Conservation (phyloP, 2,329 filamentous ascomycete species). For the Hypoxylon sp. region DNA sequence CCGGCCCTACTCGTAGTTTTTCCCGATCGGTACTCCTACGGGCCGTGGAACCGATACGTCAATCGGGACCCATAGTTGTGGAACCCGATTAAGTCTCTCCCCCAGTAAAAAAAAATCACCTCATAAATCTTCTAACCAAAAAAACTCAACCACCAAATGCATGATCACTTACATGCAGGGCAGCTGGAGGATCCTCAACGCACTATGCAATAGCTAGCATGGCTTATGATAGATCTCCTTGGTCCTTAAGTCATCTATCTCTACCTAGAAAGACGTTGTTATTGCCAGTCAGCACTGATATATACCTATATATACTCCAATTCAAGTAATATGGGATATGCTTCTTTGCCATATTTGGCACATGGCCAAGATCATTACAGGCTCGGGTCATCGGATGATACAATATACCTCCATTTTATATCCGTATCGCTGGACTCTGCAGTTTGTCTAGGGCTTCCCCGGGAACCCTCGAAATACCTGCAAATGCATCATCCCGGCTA, state of each 20-base stretch:
- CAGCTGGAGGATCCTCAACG: conserved; percentile 14
- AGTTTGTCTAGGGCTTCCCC: conserved; percentile 10
- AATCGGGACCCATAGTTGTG: conserved; percentile 21
- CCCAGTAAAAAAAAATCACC: conserved; percentile 16
- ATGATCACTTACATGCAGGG: conserved; percentile 29
- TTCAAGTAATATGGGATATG: background rate
- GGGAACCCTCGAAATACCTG: conserved; percentile 1
- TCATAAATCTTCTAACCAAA: conserved; percentile 17
- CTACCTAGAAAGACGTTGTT: too few relatives aligned
- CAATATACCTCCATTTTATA: background rate
- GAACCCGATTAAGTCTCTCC: background rate
- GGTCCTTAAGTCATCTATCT: conserved; percentile 1
- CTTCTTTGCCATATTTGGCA: conserved; percentile 2
- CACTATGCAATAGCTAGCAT: conserved; percentile 20
- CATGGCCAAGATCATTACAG: conserved; percentile 15
- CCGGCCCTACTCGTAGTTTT: conserved; percentile 29
- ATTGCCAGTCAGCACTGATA: too few relatives aligned
- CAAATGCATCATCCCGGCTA: conserved; percentile 1
- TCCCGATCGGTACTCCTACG: conserved; percentile 31
- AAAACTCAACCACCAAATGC: conserved; percentile 21
- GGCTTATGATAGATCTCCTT: conserved; percentile 5
- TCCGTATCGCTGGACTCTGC: conserved; percentile 8
- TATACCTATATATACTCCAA: too few relatives aligned
- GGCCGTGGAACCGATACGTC: conserved; percentile 30
- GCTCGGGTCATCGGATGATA: conserved; percentile 20